phyloP scores from a whole-genome alignment of 78 protist species.

The Pigoraptor vietnamica region DNA sequence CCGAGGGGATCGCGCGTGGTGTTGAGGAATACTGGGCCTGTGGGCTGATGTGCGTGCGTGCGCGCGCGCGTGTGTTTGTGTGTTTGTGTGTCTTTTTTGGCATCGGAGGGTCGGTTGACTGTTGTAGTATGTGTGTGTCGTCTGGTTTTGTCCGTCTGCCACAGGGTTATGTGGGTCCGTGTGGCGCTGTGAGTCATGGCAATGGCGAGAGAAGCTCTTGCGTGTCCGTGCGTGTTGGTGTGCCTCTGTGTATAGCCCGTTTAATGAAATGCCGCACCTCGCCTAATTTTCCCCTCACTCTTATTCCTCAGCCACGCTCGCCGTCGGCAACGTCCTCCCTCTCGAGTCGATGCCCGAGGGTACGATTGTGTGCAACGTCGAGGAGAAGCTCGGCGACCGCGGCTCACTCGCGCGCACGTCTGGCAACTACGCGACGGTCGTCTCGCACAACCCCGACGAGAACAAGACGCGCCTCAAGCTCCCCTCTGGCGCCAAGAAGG shows the following conservation, averaged over 20 bases:
- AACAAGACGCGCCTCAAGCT: constrained; percentile 90
- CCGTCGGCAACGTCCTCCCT: constrained; percentile 97
- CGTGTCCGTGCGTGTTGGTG: too few species aligned
- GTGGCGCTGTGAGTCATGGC: too few species aligned
- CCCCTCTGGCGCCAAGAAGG: constrained; percentile 97
- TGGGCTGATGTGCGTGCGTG: neutral
- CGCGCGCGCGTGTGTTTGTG: too few species aligned
- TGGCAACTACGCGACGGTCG: constrained; percentile 94
- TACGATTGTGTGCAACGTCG: constrained; percentile 97
- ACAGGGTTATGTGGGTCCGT: too few species aligned
- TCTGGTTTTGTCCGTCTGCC: too few species aligned
- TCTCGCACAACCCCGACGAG: constrained; percentile 90
- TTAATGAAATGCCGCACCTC: neutral
- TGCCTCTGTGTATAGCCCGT: neutral
- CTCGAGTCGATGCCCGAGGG: constrained; percentile 94
- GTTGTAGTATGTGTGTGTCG: too few species aligned
- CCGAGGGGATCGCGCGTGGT: neutral
- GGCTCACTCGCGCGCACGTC: constrained; percentile 93
- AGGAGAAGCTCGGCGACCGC: constrained; percentile 91
- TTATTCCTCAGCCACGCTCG: constrained; percentile 66
- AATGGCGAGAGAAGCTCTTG: too few species aligned
- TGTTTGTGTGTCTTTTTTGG: too few species aligned
- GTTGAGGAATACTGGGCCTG: neutral
- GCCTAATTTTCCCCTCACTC: neutral
- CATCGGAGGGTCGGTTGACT: too few species aligned